Evolutionary conservation across 1,139 yeast genomes (phyloP).

Genomic region (Candida tropicalis): DNA sequence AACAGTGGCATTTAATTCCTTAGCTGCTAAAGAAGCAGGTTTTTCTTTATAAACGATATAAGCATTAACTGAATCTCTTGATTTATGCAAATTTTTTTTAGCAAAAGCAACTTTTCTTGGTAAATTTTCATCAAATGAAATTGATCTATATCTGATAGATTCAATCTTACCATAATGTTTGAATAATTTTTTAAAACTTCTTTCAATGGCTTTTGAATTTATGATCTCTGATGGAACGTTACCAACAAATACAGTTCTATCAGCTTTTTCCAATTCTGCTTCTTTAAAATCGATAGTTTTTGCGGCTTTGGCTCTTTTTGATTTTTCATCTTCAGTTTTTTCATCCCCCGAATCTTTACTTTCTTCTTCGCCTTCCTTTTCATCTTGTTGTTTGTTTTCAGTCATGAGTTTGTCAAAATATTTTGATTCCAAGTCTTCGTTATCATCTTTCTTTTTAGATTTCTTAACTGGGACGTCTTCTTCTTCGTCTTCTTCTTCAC

Average conservation of each 20-base stretch:
- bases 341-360: constrained; percentile 20
- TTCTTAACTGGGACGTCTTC: constrained; percentile 22
- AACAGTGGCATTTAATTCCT: constrained; percentile 63
- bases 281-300: constrained; percentile 57
- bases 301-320: constrained; percentile 34
- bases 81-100: constrained; percentile 73
- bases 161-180: constrained; percentile 60
- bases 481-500: constrained; percentile 19
- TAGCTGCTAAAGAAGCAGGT: constrained; percentile 54
- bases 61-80: constrained; percentile 83
- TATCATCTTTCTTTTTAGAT: constrained; percentile 32
- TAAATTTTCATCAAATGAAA: constrained; percentile 82
- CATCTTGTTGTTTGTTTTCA: constrained; percentile 24
- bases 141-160: constrained; percentile 87
- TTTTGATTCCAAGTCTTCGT: constrained; percentile 50
- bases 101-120: constrained; percentile 94
- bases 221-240: constrained; percentile 73
- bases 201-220: constrained; percentile 61
- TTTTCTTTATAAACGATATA: constrained; percentile 73
- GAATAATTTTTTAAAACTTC: constrained; percentile 66
- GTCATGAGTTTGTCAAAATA: constrained; percentile 46
- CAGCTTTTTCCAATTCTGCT: constrained; percentile 79
- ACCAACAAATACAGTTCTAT: constrained; percentile 87
- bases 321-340: constrained; percentile 13
- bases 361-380: constrained; percentile 22